Evolutionary conservation across 1,284 basidiomycete genomes (phyloP), one percentile per base, ranked within the genome.

Genomic region (Phylloboletellus chloephorus): DNA sequence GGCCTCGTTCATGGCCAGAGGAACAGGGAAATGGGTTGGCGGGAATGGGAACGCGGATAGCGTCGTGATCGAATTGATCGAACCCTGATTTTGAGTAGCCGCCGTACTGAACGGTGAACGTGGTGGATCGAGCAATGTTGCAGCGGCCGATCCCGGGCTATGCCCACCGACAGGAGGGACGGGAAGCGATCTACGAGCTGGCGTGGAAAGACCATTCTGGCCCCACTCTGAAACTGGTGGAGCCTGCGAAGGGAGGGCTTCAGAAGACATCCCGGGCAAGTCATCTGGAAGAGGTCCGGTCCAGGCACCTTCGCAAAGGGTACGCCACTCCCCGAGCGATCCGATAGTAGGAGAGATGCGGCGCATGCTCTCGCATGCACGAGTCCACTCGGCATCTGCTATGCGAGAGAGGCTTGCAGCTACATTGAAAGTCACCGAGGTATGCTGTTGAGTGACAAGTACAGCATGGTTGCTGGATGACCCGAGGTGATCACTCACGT

Each of bases 261-360:
- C 43, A 12, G 39, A 37, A 34, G 50, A 37, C 11, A 33, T 4
- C 3, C 76, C 68, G 0, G 73, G 73, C 3, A 84, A 57, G 52
- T 72, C 73, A 26, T 61, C 57, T 0, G 83, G 84, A 4, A 79
- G 46, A 4, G 69, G 54, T 0, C 78, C 77, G 5, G 66, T 66
- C 82, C 84, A 88, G 10, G 76, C 76, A 7, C 80, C 83, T 61
- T 88, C 85, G 51, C 85, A 87, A 6, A 83, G 62, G 3, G 77
- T 68, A 31, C 76, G 71, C 76, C 78, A 86, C 67, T 86, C 76
- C 6, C 78, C 81, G 6, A 88, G 67, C 16, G 67, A 68, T 1
- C 83, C 86, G 22, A 88, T 68, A 6, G 71, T 72, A 0, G 81
- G 76, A 12, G 80, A 73, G 52, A 76, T 75, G 7, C 76, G 68